These are phyloP conservation scores for Termitomyces sp. DNA, from an alignment of 768 basidiomycete genomes.

Conservation along the genomic window DNA sequence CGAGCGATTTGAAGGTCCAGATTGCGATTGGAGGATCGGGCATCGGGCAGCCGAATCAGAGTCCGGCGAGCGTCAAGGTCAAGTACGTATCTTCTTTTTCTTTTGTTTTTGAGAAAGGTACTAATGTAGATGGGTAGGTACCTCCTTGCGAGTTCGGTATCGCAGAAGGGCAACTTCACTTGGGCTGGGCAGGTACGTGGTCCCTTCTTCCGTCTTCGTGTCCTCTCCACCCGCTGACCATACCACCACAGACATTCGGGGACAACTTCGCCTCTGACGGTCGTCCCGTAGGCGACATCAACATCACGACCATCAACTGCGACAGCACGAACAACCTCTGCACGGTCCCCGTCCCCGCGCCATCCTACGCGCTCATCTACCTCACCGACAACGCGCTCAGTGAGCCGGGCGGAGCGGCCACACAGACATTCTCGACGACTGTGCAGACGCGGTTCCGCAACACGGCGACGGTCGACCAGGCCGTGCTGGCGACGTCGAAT, in stretches of 20 bases:
- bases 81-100: constrained; percentile 32
- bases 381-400: constrained; percentile 38
- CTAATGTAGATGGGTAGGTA: constrained; percentile 16
- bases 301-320: constrained; percentile 62
- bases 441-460: constrained; percentile 52
- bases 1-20: constrained; percentile 46
- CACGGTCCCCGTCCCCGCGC: constrained; percentile 60
- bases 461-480: constrained; percentile 52
- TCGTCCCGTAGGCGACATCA: constrained; percentile 49
- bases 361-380: constrained; percentile 75
- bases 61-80: constrained; percentile 47
- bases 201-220: neutral
- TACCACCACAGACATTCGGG: constrained; percentile 45
- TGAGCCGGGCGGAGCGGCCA: constrained; percentile 19
- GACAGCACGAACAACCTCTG: constrained; percentile 51
- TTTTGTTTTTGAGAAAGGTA: neutral
- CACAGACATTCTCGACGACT: constrained; percentile 55
- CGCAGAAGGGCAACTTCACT: constrained; percentile 53
- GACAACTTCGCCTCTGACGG: constrained; percentile 64
- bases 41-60: constrained; percentile 1
- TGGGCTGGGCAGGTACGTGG: constrained; percentile 57
- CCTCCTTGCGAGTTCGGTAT: constrained; percentile 41
- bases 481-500: constrained; percentile 53
- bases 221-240: too few relatives aligned
- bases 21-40: constrained; percentile 40